Base-by-base conservation (phyloP, 306 rosid species). In the Acacia crassicarpa region DNA sequence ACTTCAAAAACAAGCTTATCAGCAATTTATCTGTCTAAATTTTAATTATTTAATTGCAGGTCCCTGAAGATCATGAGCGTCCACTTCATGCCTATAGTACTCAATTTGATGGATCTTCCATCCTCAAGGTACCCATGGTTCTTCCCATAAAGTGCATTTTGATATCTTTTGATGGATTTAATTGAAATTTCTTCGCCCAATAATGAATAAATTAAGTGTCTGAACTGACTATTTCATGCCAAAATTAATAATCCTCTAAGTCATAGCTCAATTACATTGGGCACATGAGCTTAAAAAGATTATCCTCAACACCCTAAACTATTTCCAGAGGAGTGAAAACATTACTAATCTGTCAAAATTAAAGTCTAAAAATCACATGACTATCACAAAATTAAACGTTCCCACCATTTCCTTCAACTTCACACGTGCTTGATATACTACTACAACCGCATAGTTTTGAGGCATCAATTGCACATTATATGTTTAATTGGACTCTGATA, bases 101-200 rank as follows among this genome's bases (percentile, higher is more conserved):
- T 20, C 92, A 93, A 79, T 84, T 78, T 83, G 97, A 92, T 23
- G 92, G 87, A 40, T 87, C 98, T 72, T 83, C 97, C 33, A 78
- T 88, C 71, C 92, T 93, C 17, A 89, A 92, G 98, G 99, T 95
- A 80, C 67, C 38, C 62, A 30, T 70, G 11, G 51, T 79, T 82
- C 79, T 75, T 87, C 20, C 13, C 25, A 30, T 16, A 38, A 66
- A 40, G 2, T 70, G n/a, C 3, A 59, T 2, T 62, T 38, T 58
- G 33, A 6, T 12, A 62, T 41, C 59, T 35, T 40, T 77, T 17
- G 1, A 20, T 56, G 23, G 9, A 72, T 46, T 43, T 56, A 30
- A 49, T 69, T 67, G 59, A 4, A 75, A 20, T 12, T 8, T 80
- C 16, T 20, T 75, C 30, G 12, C 15, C 3, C 73, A 33, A 58